Evolutionary conservation across 345 rosid species (phyloP), one percentile per base, ranked within the genome.

Genomic region (Citrus unshiu): DNA sequence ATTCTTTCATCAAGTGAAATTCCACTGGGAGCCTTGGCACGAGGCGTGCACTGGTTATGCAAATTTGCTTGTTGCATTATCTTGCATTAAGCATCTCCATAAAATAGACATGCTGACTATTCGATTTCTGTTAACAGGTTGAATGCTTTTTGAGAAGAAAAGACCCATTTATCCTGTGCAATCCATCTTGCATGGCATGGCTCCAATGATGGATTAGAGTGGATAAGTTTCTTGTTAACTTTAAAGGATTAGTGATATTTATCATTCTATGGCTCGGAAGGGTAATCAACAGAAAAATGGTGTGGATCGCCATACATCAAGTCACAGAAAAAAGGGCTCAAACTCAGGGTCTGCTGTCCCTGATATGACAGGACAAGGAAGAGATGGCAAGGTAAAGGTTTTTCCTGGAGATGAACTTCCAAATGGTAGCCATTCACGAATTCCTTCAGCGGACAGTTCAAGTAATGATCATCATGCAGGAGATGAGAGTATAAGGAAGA

Each of bases 221-320:
- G 78, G 68, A 63, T 80, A 84, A 37, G 70, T 34, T 76, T 81
- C 24, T 64, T n/a, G 67, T 73, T 24, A n/a, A 75, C 63, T 61
- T 74, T 35, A 59, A 72, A 30, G 49, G 64, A 30, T 81, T 63
- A 21, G 10, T 19, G 57, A 13, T 25, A 58, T 10, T 58, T 68
- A 56, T 61, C 32, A 77, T 84, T 66, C 13, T 64, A 95, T 95
- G 98, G 97, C 98, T 81, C 93, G 98, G 58, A 92, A 91, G 86
- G 87, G 92, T 76, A 95, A 84, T 81, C 93, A 91, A 29, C 97
- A 86, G 86, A 92, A 87, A 89, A 90, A 90, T 88, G 95, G 94
- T 71, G 72, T 91, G 74, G 89, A 88, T 77, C 87, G 81, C 71
- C 86, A 88, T 60, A 61, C 87, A 46, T 84, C 89, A 73, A 90